Evolutionary conservation across 163 green algal species (phyloP), one percentile per base, ranked within the genome.

Genomic region (Scenedesmus sp.): DNA sequence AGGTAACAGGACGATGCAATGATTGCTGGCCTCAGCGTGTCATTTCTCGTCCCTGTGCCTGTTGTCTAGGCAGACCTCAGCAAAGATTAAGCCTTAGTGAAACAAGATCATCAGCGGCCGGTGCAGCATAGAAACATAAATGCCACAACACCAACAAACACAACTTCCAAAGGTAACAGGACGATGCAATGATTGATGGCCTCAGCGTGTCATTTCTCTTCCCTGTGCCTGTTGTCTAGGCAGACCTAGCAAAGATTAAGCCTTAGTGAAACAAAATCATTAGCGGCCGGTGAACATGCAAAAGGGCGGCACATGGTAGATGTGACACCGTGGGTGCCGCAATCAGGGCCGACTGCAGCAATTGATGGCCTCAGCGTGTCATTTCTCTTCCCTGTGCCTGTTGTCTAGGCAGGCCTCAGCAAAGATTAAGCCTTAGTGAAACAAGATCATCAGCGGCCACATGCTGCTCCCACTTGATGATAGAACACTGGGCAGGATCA

Each of bases 381-480:
- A 76, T 42, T 76, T 16, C 30, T 76, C 65, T 76, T 76, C 65
- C 18, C 65, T 40, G 65, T 76, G 1, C 65, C 65, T 76, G 65
- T 76, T 76, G 65, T 76, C 65, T 76, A 76, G 65, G 65, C 65
- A 76, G 65, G 65, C 65, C 65, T 76, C 65, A 20, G 65, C 65
- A 76, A 76, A 76, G 65, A 76, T 76, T 76, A 76, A 76, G 65
- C 65, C 65, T 76, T 76, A 76, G 30, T 76, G 9, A 76, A 4
- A 76, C 9, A 18, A 76, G 3, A 76, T 76, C 65, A 76, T 76
- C 65, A 76, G 26, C 30, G 65, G 7, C 65, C 65, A 24, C 24
- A 40, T 33, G 65, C 65, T 6, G 65, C 65, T 65, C n/a, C n/a
- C n/a, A n/a, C n/a, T n/a, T n/a, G n/a, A n/a, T n/a, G n/a, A n/a